Evolutionary conservation across 129 eudicot species (phyloP).

Genomic region (Logfia minima): DNA sequence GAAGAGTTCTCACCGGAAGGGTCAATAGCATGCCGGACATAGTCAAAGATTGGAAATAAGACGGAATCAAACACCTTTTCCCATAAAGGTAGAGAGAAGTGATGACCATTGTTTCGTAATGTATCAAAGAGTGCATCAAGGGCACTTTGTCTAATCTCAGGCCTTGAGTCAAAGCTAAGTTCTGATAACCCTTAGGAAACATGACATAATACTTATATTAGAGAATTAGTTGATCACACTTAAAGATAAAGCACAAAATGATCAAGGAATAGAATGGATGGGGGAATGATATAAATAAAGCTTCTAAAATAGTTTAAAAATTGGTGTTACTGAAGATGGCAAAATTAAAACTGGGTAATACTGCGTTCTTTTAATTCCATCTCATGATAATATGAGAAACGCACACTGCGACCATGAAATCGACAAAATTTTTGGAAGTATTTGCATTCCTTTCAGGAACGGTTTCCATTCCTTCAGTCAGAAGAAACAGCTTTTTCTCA

Average conservation of each 20-base stretch:
- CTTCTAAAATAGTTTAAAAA: background rate
- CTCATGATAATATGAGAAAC: background rate
- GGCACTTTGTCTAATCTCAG: conserved; percentile 87
- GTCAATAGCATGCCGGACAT: conserved; percentile 88
- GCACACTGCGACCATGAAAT: background rate
- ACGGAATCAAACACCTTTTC: conserved; percentile 95
- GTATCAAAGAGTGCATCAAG: conserved; percentile 91
- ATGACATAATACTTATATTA: conserved; percentile 9
- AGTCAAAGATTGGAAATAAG: conserved; percentile 87
- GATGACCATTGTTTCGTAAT: conserved; percentile 85
- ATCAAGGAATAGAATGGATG: background rate
- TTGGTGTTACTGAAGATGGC: background rate
- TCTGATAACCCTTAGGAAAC: conserved; percentile 76
- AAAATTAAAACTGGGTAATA: background rate
- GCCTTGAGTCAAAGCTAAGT: conserved; percentile 92
- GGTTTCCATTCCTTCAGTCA: background rate
- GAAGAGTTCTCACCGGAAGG: conserved; percentile 59
- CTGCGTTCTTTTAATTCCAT: background rate
- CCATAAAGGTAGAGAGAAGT: conserved; percentile 88
- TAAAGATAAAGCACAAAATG: conserved; percentile 7
- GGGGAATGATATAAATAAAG: background rate
- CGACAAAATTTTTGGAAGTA: background rate
- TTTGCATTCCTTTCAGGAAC: background rate
- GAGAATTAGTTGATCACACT: conserved; percentile 5
- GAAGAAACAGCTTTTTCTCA: background rate